phyloP scores from a whole-genome alignment of 352 stramenopile species.

The Phytophthora lateralis region DNA sequence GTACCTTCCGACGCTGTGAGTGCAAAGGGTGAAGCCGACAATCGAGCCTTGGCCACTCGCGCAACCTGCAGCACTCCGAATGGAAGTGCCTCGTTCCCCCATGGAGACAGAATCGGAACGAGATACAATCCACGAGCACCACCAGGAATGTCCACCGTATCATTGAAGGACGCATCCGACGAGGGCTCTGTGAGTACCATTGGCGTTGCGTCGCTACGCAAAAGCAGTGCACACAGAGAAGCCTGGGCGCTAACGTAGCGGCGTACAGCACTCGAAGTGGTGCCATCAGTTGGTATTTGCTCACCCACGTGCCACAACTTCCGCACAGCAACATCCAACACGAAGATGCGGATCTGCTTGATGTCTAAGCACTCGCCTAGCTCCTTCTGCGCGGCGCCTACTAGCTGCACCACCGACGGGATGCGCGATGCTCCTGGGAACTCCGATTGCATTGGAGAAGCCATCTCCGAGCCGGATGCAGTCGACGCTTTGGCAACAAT shows the following conservation, averaged over 20 bases:
- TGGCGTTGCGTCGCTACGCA: slow-evolving; percentile 18
- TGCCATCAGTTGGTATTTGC: slow-evolving; percentile 6
- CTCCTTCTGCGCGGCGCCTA: slow-evolving; percentile 56
- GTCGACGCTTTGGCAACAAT: slow-evolving; percentile 42
- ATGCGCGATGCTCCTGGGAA: not conserved
- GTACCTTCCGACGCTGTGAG: slow-evolving; percentile 20
- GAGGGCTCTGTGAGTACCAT: slow-evolving; percentile 51
- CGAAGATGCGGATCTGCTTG: slow-evolving; percentile 70
- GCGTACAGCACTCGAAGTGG: slow-evolving; percentile 35
- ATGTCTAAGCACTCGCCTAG: slow-evolving; percentile 64
- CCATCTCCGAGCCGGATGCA: not conserved
- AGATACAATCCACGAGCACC: slow-evolving; percentile 66
- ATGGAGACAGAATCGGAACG: slow-evolving; percentile 57
- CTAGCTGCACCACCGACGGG: slow-evolving; percentile 55
- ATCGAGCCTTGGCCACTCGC: slow-evolving; percentile 34
- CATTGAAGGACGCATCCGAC: slow-evolving; percentile 65
- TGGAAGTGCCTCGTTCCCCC: slow-evolving; percentile 35
- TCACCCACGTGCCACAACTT: slow-evolving; percentile 64
- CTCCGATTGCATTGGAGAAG: slow-evolving; percentile 3
- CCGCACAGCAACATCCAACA: slow-evolving; percentile 53
- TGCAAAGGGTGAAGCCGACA: slow-evolving; percentile 28
- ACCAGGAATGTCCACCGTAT: slow-evolving; percentile 68
- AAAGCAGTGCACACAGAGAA: slow-evolving; percentile 52
- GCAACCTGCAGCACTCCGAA: slow-evolving; percentile 76
- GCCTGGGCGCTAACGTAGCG: slow-evolving; percentile 68